Evolutionary conservation across 768 basidiomycete species (phyloP), one percentile per base, ranked within the genome.

Genomic region (Lactarius indigo): DNA sequence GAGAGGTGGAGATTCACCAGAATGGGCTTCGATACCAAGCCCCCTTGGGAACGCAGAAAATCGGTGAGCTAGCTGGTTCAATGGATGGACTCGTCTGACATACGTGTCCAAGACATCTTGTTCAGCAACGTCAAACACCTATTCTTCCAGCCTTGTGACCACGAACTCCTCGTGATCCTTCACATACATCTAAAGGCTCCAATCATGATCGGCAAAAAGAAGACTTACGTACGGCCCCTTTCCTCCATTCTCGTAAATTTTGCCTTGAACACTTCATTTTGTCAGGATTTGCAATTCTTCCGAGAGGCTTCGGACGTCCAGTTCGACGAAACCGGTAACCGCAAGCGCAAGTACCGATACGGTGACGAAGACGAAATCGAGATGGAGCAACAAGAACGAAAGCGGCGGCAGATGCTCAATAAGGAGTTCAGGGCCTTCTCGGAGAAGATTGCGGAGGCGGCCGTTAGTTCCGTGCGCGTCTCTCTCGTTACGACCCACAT

Each of bases 291-390:
- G 7, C 97, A 98, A 85, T 98, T 99, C 77, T 95, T 92, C 81
- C 91, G 96, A 10, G 97, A 98, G 79, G 96, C 96, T 8, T 92
- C 94, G 0, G 97, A 99, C 71, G 92, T 96, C 33, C 92, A 96
- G 69, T 98, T 98, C 73, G 97, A 99, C 73, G 97, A 99, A 77
- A 98, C 97, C 1, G 97, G 97, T n/a, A 98, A 98, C 73, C 86
- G 96, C 71, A 98, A 98, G 77, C 87, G 96, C 63, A 95, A 97
- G 76, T 92, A 95, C 72, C 87, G 96, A 63, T 98, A 98, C 73
- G 95, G 95, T 33, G 97, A 98, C 73, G 97, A 99, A 76, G 97
- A 99, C 75, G 97, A 98, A 78, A 95, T 98, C 68, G 96, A 98
- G 80, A 91, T 96, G 80, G 97, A 98, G 75, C 96, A 98, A 74